Conservation (phyloP, 2,329 filamentous ascomycete species). For the Xylaria sp. region DNA sequence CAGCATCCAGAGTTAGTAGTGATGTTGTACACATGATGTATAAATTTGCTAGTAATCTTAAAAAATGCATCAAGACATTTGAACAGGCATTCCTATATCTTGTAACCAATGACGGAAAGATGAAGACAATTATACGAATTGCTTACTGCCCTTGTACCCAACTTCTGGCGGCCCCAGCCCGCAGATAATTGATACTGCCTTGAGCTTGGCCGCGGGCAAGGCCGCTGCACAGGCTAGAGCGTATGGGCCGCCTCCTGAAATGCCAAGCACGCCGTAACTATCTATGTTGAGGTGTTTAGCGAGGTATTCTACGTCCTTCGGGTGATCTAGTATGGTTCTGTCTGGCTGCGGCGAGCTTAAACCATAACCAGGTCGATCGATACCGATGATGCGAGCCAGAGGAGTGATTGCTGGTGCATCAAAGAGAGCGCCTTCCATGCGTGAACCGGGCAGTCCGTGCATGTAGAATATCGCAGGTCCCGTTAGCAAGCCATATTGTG, state of each 20-base stretch:
- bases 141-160: conserved; percentile 24
- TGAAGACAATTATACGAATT: conserved; percentile 1
- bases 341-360: conserved; percentile 27
- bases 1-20: conserved; percentile 7
- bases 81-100: not conserved
- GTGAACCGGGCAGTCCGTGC: conserved; percentile 29
- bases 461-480: conserved; percentile 28
- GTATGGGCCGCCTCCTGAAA: conserved; percentile 33
- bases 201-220: conserved; percentile 29
- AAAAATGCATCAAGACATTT: not conserved
- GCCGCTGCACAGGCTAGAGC: conserved; percentile 32
- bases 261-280: conserved; percentile 28
- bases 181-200: conserved; percentile 30
- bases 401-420: conserved; percentile 31
- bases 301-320: conserved; percentile 25
- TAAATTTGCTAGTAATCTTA: not conserved
- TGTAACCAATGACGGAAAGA: not conserved
- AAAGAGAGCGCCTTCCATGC: conserved; percentile 30
- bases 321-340: conserved; percentile 24
- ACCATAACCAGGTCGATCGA: conserved; percentile 32
- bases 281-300: conserved; percentile 28
- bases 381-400: conserved; percentile 28
- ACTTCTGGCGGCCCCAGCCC: conserved; percentile 27
- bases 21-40: not conserved
- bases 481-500: conserved; percentile 23